Evolutionary conservation across 495 filamentous ascomycete species (phyloP).

Genomic region (Neurospora sp.): DNA sequence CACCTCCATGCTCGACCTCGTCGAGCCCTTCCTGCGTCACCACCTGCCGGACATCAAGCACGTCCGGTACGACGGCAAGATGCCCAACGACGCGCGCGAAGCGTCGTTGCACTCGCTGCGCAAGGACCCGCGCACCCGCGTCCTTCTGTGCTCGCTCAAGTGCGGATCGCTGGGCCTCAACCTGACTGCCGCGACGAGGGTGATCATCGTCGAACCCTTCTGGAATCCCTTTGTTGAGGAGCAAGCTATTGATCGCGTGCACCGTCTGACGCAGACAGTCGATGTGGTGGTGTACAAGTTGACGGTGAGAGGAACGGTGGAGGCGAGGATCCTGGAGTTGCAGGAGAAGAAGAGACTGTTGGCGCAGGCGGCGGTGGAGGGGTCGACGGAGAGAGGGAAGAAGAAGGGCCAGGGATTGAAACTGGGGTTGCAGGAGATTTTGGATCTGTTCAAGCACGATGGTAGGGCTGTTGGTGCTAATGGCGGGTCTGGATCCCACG

Average conservation of each 20-base stretch:
- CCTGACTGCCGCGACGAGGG: slow-evolving; percentile 83
- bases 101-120: slow-evolving; percentile 62
- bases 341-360: slow-evolving; percentile 88
- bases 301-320: slow-evolving; percentile 74
- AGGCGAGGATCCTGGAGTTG: slow-evolving; percentile 83
- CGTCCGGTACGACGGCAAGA: slow-evolving; percentile 88
- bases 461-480: slow-evolving; percentile 22
- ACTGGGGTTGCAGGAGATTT: slow-evolving; percentile 85
- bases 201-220: slow-evolving; percentile 93
- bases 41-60: slow-evolving; percentile 53
- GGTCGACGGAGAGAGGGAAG: slow-evolving; percentile 29
- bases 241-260: slow-evolving; percentile 96
- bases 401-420: slow-evolving; percentile 56
- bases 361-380: slow-evolving; percentile 47
- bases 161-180: slow-evolving; percentile 91
- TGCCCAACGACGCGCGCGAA: slow-evolving; percentile 89
- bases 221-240: slow-evolving; percentile 99
- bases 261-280: slow-evolving; percentile 86
- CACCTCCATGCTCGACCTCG: slow-evolving; percentile 89
- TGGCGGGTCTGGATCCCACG: background rate
- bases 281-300: slow-evolving; percentile 93
- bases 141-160: slow-evolving; percentile 85
- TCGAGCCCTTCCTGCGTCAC: slow-evolving; percentile 77
- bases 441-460: slow-evolving; percentile 78
- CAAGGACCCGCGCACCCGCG: slow-evolving; percentile 57